A percentile compares a stretch with the other conserved stretches of the same genome.
These are phyloP conservation scores for Heracleum sosnowskyi DNA, from an alignment of 129 eudicot genomes.

Conservation along the genomic window DNA sequence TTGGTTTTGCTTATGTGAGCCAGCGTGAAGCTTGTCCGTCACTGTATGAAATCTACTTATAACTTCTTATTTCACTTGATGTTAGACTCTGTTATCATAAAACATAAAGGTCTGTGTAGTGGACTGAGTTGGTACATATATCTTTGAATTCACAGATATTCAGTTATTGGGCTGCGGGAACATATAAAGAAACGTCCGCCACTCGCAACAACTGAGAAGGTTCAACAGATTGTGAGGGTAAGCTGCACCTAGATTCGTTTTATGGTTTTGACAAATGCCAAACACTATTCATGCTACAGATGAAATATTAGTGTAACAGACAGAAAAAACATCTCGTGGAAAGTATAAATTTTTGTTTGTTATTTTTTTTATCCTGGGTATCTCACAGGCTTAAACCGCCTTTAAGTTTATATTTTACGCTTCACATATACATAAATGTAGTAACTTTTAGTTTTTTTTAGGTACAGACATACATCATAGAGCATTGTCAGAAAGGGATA, in stretches of 20 bases:
- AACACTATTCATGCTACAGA: neutral
- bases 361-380: neutral
- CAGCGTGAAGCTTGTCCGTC: constrained; percentile 96
- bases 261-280: neutral
- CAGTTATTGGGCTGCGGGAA: constrained; percentile 83
- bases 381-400: neutral
- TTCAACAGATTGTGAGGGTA: constrained; percentile 95
- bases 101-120: neutral
- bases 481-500: neutral
- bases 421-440: neutral
- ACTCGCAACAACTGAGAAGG: constrained; percentile 87
- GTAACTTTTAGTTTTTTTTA: neutral
- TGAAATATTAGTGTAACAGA: neutral
- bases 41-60: constrained; percentile 46
- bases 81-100: neutral
- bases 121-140: constrained; percentile 6
- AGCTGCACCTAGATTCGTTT: constrained; percentile 8
- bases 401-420: neutral
- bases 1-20: constrained; percentile 91
- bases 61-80: neutral
- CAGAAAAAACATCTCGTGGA: neutral
- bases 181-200: constrained; percentile 99
- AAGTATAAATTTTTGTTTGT: neutral
- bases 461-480: neutral
- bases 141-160: constrained; percentile 44